Conservation (phyloP, 345 rosid genomes). For the Citrus hindsii region DNA sequence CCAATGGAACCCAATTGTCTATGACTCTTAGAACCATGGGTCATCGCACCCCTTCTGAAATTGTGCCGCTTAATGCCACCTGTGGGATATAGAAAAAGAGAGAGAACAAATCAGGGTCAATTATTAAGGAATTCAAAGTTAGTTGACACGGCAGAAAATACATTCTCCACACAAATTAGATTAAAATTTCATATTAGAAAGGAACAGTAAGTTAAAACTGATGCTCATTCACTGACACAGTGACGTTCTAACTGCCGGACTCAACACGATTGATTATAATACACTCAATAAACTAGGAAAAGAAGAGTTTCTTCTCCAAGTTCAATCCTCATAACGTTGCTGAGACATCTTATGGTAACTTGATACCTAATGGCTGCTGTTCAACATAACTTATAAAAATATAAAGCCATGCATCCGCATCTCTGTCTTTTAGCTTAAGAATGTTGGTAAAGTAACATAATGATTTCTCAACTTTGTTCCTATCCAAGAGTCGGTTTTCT, state of each 20-base stretch:
- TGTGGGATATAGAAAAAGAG: conserved; percentile 8
- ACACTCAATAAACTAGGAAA: background rate
- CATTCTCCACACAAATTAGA: too few relatives aligned
- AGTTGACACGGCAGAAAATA: too few relatives aligned
- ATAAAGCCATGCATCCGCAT: background rate
- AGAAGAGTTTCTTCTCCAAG: background rate
- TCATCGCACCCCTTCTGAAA: conserved; percentile 79
- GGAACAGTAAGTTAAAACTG: too few relatives aligned
- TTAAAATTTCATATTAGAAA: too few relatives aligned
- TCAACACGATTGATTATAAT: background rate
- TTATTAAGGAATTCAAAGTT: too few relatives aligned
- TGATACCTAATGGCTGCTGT: background rate
- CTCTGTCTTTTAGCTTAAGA: background rate
- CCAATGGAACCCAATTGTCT: conserved; percentile 90
- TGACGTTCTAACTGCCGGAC: background rate
- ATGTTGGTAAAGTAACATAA: background rate
- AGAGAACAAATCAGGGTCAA: background rate
- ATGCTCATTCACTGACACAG: too few relatives aligned
- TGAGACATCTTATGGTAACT: background rate
- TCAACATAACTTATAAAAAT: too few relatives aligned
- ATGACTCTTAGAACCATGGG: conserved; percentile 91
- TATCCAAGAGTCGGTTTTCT: background rate
- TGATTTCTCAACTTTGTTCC: background rate
- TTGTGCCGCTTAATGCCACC: conserved; percentile 93
- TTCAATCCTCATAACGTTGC: background rate